These are phyloP conservation scores for Hanseniaspora meyeri DNA, from an alignment of 805 yeast species.

Conservation along the genomic window DNA sequence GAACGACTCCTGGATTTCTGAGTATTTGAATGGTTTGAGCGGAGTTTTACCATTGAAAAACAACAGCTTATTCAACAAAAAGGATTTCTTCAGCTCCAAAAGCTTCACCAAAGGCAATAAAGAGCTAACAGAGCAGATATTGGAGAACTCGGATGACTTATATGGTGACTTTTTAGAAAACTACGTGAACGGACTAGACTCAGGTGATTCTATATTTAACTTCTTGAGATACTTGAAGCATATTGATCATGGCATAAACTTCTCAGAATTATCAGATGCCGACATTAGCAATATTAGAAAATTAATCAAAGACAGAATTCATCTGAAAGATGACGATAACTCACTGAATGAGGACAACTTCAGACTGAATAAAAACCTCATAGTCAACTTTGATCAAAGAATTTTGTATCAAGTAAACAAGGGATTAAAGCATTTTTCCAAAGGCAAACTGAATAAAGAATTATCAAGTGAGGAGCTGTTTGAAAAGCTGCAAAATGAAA, in stretches of 20 bases:
- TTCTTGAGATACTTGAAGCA: conserved; percentile 1
- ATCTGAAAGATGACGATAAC: neutral
- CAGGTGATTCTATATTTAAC: conserved; percentile 8
- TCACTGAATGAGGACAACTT: neutral
- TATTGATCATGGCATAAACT: conserved; percentile 2
- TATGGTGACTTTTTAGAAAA: conserved; percentile 7
- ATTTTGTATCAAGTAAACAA: neutral
- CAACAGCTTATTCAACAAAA: neutral
- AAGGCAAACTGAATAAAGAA: neutral
- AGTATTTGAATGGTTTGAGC: conserved; percentile 3
- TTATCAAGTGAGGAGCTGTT: neutral
- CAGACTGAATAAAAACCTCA: neutral
- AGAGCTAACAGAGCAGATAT: neutral
- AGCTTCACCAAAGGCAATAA: neutral
- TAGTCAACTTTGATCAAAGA: conserved; percentile 9
- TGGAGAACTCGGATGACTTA: conserved; percentile 5
- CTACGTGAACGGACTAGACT: conserved; percentile 8
- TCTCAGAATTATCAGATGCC: neutral
- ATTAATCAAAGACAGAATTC: neutral
- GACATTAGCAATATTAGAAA: neutral
- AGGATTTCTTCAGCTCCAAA: neutral
- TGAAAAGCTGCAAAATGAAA: neutral
- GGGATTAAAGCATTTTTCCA: neutral
- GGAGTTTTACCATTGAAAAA: neutral
- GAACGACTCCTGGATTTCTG: conserved; percentile 4